phyloP scores from a whole-genome alignment of 2,329 filamentous ascomycete genomes.

The Hymenoscyphus fraxineus region DNA sequence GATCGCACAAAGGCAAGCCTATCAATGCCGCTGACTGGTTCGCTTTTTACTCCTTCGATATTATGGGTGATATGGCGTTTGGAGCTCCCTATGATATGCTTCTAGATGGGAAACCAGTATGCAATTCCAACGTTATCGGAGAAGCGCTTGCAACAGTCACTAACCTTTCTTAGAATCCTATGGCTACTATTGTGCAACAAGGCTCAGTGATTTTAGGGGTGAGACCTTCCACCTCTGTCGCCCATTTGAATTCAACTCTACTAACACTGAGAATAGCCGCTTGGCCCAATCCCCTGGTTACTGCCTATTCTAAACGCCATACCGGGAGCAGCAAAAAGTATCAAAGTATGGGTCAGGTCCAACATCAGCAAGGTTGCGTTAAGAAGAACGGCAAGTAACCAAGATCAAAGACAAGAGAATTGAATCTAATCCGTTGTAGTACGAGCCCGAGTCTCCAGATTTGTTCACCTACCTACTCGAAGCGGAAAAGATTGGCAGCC shows the following conservation, averaged over 20 bases:
- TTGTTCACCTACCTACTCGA: slow-evolving; percentile 16
- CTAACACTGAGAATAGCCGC: slow-evolving; percentile 4
- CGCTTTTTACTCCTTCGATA: slow-evolving; percentile 28
- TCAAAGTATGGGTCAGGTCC: no score
- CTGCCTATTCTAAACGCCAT: slow-evolving; percentile 19
- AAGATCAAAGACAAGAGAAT: no score
- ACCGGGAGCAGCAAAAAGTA: slow-evolving; percentile 10
- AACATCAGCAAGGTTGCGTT: not conserved
- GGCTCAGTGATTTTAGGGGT: slow-evolving; percentile 3
- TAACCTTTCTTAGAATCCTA: not conserved
- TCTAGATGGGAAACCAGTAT: slow-evolving; percentile 14
- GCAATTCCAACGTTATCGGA: not conserved
- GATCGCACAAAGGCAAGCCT: slow-evolving; percentile 16
- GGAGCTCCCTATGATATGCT: slow-evolving; percentile 28
- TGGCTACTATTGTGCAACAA: not conserved
- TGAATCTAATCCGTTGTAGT: not conserved
- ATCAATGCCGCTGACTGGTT: slow-evolving; percentile 25
- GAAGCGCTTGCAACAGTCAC: not conserved
- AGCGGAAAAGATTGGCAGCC: slow-evolving; percentile 11
- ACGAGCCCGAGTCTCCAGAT: slow-evolving; percentile 9
- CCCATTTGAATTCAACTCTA: not conserved
- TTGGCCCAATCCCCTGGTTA: slow-evolving; percentile 25
- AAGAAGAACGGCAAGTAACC: slow-evolving; percentile 14
- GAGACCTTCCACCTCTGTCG: not conserved
- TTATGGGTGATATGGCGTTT: slow-evolving; percentile 31